These are phyloP conservation scores for Dactylis glomerata DNA, from an alignment of 176 grass and related monocot species.

Conservation along the genomic window DNA sequence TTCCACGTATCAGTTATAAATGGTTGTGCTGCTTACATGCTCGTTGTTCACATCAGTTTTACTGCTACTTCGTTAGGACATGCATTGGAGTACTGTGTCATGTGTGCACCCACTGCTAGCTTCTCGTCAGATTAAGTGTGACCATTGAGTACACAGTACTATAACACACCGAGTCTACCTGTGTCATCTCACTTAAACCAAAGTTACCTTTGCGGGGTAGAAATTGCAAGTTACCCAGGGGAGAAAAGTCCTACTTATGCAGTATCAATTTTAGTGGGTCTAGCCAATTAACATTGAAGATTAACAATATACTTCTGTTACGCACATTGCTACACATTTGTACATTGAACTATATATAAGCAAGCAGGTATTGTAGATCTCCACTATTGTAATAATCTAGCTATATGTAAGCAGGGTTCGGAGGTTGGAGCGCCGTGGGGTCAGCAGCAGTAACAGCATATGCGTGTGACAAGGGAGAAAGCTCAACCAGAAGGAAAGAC, in stretches of 20 bases:
- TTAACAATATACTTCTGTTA: neutral
- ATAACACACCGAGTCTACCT: neutral
- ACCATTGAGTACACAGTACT: neutral
- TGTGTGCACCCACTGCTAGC: neutral
- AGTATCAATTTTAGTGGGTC: neutral
- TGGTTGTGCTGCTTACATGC: neutral
- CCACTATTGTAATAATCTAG: neutral
- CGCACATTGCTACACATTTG: neutral
- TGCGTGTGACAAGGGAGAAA: constrained; percentile 12
- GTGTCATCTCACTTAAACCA: neutral
- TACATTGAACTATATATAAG: too few relatives aligned
- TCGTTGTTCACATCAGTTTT: neutral
- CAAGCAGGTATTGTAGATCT: neutral
- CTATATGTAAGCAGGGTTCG: neutral
- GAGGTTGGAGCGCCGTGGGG: constrained; percentile 10
- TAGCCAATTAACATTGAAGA: neutral
- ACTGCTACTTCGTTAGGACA: neutral
- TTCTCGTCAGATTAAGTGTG: neutral
- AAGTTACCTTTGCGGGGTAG: neutral
- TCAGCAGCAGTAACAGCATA: neutral
- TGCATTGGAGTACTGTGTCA: neutral
- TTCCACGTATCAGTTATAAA: constrained; percentile 27
- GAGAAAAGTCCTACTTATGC: neutral
- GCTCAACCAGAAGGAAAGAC: neutral
- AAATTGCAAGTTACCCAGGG: neutral